phyloP scores from a whole-genome alignment of 2,329 filamentous ascomycete genomes.

The Whalleya microplaca region DNA sequence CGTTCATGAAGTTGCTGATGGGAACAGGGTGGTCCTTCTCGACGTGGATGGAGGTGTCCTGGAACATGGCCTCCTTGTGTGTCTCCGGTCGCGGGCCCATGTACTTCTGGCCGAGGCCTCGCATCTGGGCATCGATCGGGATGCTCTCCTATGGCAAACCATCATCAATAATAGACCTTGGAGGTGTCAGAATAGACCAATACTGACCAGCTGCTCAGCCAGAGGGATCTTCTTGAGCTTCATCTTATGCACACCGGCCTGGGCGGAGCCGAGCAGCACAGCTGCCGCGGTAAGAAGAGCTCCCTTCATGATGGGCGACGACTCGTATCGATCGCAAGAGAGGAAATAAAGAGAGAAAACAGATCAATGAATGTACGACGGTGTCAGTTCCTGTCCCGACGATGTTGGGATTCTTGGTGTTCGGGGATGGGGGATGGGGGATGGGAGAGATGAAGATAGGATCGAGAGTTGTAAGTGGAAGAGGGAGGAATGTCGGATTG shows the following conservation, averaged over 20 bases:
- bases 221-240: constrained; percentile 97
- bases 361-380: constrained; percentile 2
- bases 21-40: constrained; percentile 79
- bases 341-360: constrained; percentile 11
- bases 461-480: constrained; percentile 8
- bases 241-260: constrained; percentile 91
- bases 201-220: constrained; percentile 84
- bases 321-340: constrained; percentile 12
- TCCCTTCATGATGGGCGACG: constrained; percentile 76
- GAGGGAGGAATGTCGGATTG: constrained; percentile 20
- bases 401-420: constrained; percentile 3
- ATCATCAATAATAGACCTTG: constrained; percentile 24
- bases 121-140: constrained; percentile 80
- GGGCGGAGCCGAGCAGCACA: constrained; percentile 79
- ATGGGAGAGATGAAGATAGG: constrained; percentile 16
- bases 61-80: constrained; percentile 79
- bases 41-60: constrained; percentile 67
- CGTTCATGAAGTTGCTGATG: constrained; percentile 97
- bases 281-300: constrained; percentile 77
- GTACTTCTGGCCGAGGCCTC: constrained; percentile 92
- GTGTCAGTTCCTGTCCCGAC: constrained; percentile 1
- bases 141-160: constrained; percentile 64
- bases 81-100: constrained; percentile 76
- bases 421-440: constrained; percentile 11
- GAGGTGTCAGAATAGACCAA: neutral